Evolutionary conservation across 345 rosid species (phyloP), one percentile per base, ranked within the genome.

Genomic region (Lumnitzera littorea): DNA sequence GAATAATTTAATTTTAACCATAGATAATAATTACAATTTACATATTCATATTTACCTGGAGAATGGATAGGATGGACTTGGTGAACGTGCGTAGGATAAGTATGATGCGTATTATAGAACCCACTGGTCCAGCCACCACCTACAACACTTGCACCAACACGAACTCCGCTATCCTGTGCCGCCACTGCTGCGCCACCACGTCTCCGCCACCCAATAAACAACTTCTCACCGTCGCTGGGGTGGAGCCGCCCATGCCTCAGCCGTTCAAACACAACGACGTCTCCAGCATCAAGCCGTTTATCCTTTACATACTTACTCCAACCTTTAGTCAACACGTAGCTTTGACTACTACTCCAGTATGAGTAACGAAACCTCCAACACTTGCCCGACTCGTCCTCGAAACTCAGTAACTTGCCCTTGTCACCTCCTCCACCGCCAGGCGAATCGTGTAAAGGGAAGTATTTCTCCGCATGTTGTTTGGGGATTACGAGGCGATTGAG

Each of bases 291-390:
- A 0, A 90, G 87, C 52, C 81, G 82, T 71, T 90, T 90, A 67
- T 90, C 97, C 65, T 87, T 90, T 15, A 90, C 95, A 60, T 87
- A 90, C 50, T 90, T 67, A 62, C 97, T 87, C 97, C 97, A 90
- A 8, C 97, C 97, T 75, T 90, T 90, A 8, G 97, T 90, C 68
- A 89, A 62, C 15, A 89, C 96, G 59, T 89, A 89, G 78, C 96
- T 89, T 47, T 89, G 96, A 58, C 96, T 90, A 48, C 89, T 84
- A 60, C 77, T 81, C 97, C 97, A 90, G 59, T 87, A 90, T 7
- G 97, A 90, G 80, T 90, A 90, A 46, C 97, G 72, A 57, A 90
- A 90, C 47, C 84, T 67, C 97, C 97, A 90, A 50, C 72, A 78
- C 83, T 79, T 90, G 17, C 92, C 97, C 2, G 83, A 78, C 80